phyloP scores from a whole-genome alignment of 257 asterid genomes.

The Gynochthodes officinalis region DNA sequence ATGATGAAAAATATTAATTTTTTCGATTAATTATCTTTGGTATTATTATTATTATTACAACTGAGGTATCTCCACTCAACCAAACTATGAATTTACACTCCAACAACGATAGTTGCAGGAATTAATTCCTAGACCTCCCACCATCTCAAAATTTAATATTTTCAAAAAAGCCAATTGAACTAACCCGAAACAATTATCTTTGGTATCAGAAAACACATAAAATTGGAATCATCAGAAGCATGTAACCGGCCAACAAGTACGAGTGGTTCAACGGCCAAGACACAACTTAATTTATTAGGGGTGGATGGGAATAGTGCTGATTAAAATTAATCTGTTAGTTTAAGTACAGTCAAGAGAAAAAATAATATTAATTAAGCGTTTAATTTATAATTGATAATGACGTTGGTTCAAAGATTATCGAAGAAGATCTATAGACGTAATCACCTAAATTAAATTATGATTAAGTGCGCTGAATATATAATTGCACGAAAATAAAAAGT shows the following conservation, averaged over 20 bases:
- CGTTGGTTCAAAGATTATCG: neutral
- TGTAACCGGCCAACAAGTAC: constrained; percentile 4
- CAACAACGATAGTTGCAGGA: no score
- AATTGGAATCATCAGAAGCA: neutral
- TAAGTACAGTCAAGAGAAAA: neutral
- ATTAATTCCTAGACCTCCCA: no score
- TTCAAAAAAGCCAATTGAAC: no score
- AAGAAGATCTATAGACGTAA: neutral
- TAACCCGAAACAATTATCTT: no score
- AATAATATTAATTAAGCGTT: neutral
- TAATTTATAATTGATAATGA: no score
- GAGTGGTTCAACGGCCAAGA: constrained; percentile 11
- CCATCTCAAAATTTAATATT: no score
- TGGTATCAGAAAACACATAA: neutral
- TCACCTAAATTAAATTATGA: neutral
- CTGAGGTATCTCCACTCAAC: no score
- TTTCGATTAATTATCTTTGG: neutral
- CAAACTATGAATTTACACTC: no score
- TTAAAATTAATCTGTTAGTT: neutral
- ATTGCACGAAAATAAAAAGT: neutral
- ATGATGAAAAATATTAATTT: neutral
- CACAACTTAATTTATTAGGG: no score
- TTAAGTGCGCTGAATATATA: constrained; percentile 3
- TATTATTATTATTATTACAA: no score
- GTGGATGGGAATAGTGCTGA: no score